Conservation (phyloP, 2,329 filamentous ascomycete species). For the Botrytis porri region DNA sequence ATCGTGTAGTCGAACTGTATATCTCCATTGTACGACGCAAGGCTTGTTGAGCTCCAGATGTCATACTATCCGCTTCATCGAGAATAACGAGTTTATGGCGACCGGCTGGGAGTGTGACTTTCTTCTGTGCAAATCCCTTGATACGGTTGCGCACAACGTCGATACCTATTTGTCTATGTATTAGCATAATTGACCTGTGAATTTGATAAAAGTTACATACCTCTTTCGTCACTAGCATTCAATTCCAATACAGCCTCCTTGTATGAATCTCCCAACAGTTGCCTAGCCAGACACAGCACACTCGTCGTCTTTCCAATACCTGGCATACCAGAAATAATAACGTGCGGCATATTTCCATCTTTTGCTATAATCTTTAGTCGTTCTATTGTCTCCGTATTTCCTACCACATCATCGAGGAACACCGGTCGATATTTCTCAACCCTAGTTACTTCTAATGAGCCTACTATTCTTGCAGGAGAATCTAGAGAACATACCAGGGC, state of each 20-base stretch:
- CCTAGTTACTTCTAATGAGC: conserved; percentile 50
- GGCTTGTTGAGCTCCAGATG: conserved; percentile 91
- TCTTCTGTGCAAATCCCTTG: conserved; percentile 98
- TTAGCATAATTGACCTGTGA: not conserved
- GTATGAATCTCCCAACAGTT: conserved; percentile 87
- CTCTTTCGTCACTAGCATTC: conserved; percentile 94
- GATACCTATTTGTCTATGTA: conserved; percentile 58
- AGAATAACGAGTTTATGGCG: conserved; percentile 96
- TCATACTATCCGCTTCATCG: conserved; percentile 98
- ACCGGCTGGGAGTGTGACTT: conserved; percentile 87
- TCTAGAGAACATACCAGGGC: conserved; percentile 61
- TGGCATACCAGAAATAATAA: conserved; percentile 99
- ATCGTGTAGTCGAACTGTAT: conserved; percentile 92
- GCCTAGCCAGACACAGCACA: conserved; percentile 85
- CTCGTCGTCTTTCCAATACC: conserved; percentile 99
- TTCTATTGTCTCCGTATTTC: conserved; percentile 96
- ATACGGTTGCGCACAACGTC: conserved; percentile 96
- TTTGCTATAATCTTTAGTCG: conserved; percentile 96
- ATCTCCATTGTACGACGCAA: conserved; percentile 97
- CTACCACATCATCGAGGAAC: conserved; percentile 94
- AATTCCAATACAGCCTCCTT: conserved; percentile 96
- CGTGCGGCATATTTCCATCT: conserved; percentile 98
- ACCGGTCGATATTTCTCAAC: conserved; percentile 97
- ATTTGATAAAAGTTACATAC: conserved; percentile 41
- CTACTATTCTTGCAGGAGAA: not conserved